These are phyloP conservation scores for Ajuga chamaepitys DNA, from an alignment of 257 asterid species.

Conservation along the genomic window DNA sequence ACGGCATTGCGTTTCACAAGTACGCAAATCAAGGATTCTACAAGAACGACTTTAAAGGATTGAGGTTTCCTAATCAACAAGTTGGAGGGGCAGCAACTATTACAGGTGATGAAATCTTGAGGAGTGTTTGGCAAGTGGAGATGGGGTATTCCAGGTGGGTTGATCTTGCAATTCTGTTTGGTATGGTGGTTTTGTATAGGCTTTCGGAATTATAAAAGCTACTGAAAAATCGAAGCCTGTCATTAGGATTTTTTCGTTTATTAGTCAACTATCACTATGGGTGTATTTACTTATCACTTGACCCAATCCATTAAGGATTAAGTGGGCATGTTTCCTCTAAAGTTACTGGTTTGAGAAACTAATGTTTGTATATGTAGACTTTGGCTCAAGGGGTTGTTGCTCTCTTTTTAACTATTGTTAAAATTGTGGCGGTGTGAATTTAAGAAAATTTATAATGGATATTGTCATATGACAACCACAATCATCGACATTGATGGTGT, in stretches of 20 bases:
- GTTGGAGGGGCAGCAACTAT: slow-evolving; percentile 23
- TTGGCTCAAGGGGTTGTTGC: too few species aligned
- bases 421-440: too few species aligned
- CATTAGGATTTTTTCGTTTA: slow-evolving; percentile 12
- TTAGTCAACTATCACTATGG: too few species aligned
- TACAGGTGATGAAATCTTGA: slow-evolving; percentile 39
- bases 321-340: too few species aligned
- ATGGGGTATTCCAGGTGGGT: slow-evolving; percentile 53
- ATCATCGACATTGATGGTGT: too few species aligned
- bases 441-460: too few species aligned
- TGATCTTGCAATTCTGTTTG: slow-evolving; percentile 39
- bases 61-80: slow-evolving; percentile 27
- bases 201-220: slow-evolving; percentile 26
- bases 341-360: too few species aligned
- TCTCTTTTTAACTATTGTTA: too few species aligned
- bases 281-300: too few species aligned
- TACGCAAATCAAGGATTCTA: slow-evolving; percentile 48
- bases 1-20: slow-evolving; percentile 45
- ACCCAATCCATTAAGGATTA: too few species aligned
- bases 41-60: slow-evolving; percentile 49
- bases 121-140: slow-evolving; percentile 44
- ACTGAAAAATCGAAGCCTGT: slow-evolving; percentile 28
- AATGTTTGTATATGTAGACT: too few species aligned
- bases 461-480: too few species aligned
- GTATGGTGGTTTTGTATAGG: slow-evolving; percentile 40